Evolutionary conservation across 805 yeast genomes (phyloP).

Genomic region (Torulaspora franciscae): DNA sequence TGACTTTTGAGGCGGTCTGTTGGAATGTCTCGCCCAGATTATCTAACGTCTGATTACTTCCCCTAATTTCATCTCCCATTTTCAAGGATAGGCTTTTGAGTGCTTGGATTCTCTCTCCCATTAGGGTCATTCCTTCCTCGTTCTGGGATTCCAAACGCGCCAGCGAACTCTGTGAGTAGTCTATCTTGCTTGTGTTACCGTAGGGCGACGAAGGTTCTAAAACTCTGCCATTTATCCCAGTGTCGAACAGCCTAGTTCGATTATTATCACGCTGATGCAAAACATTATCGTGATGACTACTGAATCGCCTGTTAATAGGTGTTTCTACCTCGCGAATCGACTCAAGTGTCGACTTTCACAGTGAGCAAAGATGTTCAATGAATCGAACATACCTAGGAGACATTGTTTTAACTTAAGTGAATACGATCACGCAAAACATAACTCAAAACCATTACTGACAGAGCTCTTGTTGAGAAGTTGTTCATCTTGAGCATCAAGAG

Average conservation of each 20-base stretch:
- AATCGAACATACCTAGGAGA: slow-evolving; percentile 4
- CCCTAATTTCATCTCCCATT: slow-evolving; percentile 64
- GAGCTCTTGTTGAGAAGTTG: neutral
- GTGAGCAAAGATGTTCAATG: neutral
- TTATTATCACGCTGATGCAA: slow-evolving; percentile 30
- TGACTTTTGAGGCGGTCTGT: slow-evolving; percentile 43
- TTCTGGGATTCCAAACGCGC: slow-evolving; percentile 63
- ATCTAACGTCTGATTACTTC: slow-evolving; percentile 44
- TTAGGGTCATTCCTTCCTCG: slow-evolving; percentile 51
- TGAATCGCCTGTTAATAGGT: slow-evolving; percentile 10
- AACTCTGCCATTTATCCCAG: slow-evolving; percentile 7
- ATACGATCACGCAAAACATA: neutral
- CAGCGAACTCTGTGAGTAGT: slow-evolving; percentile 48
- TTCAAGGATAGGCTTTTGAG: slow-evolving; percentile 51
- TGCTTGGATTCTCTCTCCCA: slow-evolving; percentile 50
- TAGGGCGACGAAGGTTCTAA: slow-evolving; percentile 40
- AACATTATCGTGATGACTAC: slow-evolving; percentile 19
- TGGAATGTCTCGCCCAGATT: slow-evolving; percentile 45
- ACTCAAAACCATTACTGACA: neutral
- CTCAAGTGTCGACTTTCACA: neutral
- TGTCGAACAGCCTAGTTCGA: slow-evolving; percentile 33
- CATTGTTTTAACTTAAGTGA: neutral
- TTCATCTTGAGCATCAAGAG: neutral
- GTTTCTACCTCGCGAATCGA: neutral
- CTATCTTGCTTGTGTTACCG: slow-evolving; percentile 32